Evolutionary conservation across 1,284 basidiomycete genomes (phyloP).

Genomic region (Puccinia novopanici): DNA sequence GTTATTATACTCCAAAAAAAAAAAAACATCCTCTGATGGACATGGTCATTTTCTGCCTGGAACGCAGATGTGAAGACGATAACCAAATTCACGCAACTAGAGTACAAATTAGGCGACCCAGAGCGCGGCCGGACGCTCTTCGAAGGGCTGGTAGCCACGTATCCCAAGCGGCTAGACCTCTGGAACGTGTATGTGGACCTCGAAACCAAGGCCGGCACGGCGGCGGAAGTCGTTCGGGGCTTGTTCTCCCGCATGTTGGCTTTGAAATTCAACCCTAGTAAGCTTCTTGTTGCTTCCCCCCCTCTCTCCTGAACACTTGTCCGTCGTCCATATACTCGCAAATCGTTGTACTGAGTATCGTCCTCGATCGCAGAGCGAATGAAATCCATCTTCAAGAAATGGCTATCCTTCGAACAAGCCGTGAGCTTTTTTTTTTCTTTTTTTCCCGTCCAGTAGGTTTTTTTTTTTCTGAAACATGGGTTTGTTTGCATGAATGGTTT

Average conservation of each 20-base stretch:
- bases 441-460: neutral
- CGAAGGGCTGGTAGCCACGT: constrained; percentile 90
- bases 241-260: constrained; percentile 79
- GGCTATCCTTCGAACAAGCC: constrained; percentile 76
- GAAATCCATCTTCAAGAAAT: constrained; percentile 89
- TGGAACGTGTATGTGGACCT: constrained; percentile 98
- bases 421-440: too few species aligned
- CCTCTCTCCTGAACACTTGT: constrained; percentile 9
- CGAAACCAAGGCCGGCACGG: constrained; percentile 66
- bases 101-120: constrained; percentile 89
- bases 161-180: constrained; percentile 89
- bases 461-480: constrained; percentile 58
- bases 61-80: constrained; percentile 85
- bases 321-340: neutral
- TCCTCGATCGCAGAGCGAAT: constrained; percentile 61
- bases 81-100: constrained; percentile 87
- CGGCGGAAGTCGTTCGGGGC: constrained; percentile 79
- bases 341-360: neutral
- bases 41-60: too few species aligned
- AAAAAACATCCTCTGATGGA: neutral
- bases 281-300: constrained; percentile 56
- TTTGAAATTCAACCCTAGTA: constrained; percentile 89
- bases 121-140: constrained; percentile 95
- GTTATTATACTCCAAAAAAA: too few species aligned
- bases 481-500: constrained; percentile 1